These are phyloP conservation scores for Starmerella bombicola DNA, from an alignment of 805 yeast genomes.

Conservation along the genomic window DNA sequence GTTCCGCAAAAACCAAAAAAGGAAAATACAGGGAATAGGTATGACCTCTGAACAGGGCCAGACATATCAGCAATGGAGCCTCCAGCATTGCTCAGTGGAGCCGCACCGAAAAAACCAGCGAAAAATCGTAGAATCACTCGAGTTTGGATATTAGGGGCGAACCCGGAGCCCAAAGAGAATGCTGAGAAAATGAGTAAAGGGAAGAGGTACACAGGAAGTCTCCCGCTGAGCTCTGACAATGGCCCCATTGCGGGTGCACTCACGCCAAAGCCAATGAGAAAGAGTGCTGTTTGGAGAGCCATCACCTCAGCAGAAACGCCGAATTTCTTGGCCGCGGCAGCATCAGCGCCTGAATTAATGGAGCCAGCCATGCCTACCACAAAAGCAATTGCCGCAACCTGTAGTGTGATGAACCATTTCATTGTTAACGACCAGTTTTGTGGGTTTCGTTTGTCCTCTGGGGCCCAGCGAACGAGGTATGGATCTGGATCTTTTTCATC, in stretches of 20 bases:
- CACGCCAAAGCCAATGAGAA: constrained; percentile 49
- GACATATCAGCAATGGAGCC: constrained; percentile 57
- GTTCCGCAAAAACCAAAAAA: constrained; percentile 34
- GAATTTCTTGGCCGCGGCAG: constrained; percentile 31
- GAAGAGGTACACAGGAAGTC: constrained; percentile 48
- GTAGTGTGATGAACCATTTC: constrained; percentile 10
- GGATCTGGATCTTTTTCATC: neutral
- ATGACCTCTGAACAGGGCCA: constrained; percentile 35
- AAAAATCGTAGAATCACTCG: constrained; percentile 54
- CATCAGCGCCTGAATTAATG: constrained; percentile 37
- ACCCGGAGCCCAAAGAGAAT: constrained; percentile 41
- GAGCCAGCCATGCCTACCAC: constrained; percentile 27
- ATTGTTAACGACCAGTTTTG: constrained; percentile 8
- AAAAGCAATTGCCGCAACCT: constrained; percentile 5
- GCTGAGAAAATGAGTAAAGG: constrained; percentile 36
- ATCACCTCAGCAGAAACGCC: constrained; percentile 34
- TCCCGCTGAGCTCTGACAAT: constrained; percentile 54
- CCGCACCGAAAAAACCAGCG: constrained; percentile 64
- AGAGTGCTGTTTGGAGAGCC: constrained; percentile 37
- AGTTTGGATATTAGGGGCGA: constrained; percentile 24
- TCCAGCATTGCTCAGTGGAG: constrained; percentile 48
- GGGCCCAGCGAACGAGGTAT: constrained; percentile 7
- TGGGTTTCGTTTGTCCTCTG: constrained; percentile 9
- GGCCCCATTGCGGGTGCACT: constrained; percentile 56
- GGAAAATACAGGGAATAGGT: constrained; percentile 12